Evolutionary conservation across 2,329 filamentous ascomycete species (phyloP).

Genomic region (Sphaerulina vaccinii): DNA sequence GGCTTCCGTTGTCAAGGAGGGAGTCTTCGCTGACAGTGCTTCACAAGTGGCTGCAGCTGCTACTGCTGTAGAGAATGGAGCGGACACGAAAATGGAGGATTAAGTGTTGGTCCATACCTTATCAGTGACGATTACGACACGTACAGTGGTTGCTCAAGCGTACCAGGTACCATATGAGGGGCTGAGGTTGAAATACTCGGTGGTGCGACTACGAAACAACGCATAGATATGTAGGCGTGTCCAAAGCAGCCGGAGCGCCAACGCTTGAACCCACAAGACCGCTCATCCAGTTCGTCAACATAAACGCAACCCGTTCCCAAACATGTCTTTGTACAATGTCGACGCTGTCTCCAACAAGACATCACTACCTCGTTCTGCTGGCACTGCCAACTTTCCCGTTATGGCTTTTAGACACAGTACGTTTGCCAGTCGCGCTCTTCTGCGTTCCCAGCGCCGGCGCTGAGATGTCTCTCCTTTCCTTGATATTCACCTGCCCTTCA

Average conservation of each 20-base stretch:
- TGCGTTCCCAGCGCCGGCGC: constrained; percentile 40
- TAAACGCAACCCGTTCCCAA: not conserved
- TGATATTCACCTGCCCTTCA: constrained; percentile 43
- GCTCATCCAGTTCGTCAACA: not conserved
- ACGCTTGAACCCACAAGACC: constrained; percentile 5
- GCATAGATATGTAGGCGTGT: not conserved
- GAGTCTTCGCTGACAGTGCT: constrained; percentile 51
- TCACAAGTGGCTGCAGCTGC: constrained; percentile 18
- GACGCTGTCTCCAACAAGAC: not conserved
- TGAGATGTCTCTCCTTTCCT: constrained; percentile 48
- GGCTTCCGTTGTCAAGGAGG: constrained; percentile 62
- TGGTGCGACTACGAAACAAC: constrained; percentile 2
- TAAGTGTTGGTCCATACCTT: not conserved
- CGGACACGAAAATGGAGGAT: constrained; percentile 35
- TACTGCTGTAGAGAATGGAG: constrained; percentile 25
- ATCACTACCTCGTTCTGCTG: constrained; percentile 12
- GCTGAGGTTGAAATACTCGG: too few relatives aligned
- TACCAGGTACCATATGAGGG: too few relatives aligned
- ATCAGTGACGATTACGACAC: too few relatives aligned
- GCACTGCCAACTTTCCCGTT: constrained; percentile 8
- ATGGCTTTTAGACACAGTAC: constrained; percentile 8
- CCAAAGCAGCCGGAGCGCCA: constrained; percentile 5
- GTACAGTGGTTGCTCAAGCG: too few relatives aligned
- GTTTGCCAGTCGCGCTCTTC: constrained; percentile 13
- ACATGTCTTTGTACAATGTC: constrained; percentile 1